phyloP scores from a whole-genome alignment of 768 basidiomycete genomes.

The Naematelia encephala region DNA sequence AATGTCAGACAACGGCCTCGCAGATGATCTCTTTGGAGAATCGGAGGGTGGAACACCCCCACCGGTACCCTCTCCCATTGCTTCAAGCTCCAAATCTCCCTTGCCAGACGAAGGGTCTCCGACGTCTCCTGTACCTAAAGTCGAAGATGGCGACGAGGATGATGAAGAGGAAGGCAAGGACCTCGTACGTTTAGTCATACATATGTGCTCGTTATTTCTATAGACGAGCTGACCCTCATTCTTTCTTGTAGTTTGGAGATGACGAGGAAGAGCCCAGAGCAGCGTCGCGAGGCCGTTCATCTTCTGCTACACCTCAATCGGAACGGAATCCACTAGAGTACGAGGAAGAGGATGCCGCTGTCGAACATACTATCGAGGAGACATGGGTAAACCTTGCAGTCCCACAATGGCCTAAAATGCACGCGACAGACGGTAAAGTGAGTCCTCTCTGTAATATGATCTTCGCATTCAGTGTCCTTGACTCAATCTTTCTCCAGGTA shows the following conservation, averaged over 20 bases:
- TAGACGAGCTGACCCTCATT: not conserved
- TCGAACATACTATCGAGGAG: conserved; percentile 22
- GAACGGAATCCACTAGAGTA: conserved; percentile 49
- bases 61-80: conserved; percentile 15
- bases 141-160: conserved; percentile 14
- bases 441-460: conserved; percentile 49
- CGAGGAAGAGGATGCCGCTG: conserved; percentile 41
- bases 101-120: not conserved
- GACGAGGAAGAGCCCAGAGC: conserved; percentile 27
- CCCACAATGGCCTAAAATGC: conserved; percentile 81
- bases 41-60: conserved; percentile 23
- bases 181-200: not conserved
- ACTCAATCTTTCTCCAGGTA: conserved; percentile 55
- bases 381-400: conserved; percentile 61
- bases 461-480: not conserved
- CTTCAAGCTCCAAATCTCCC: conserved; percentile 23
- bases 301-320: conserved; percentile 16
- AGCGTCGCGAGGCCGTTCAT: conserved; percentile 12
- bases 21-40: conserved; percentile 38
- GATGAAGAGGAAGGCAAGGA: conserved; percentile 11
- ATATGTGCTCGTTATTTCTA: too few relatives aligned
- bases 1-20: conserved; percentile 35
- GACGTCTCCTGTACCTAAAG: conserved; percentile 6
- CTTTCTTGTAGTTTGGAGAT: conserved; percentile 31
- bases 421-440: conserved; percentile 76